phyloP scores from a whole-genome alignment of 352 stramenopile species.

The Albugo laibachii region DNA sequence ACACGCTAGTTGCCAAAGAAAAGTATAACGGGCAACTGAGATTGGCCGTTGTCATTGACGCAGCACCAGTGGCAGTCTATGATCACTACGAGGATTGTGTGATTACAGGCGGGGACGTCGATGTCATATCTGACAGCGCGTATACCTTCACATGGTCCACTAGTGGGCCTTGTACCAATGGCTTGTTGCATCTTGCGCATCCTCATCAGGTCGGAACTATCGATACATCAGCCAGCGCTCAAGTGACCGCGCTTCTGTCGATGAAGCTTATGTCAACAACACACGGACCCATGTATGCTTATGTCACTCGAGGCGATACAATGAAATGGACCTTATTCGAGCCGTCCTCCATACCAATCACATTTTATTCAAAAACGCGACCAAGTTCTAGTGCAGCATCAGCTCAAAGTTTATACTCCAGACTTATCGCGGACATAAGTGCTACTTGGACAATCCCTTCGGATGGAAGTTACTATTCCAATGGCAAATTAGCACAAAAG shows the following conservation, averaged over 20 bases:
- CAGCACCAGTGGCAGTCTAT: slow-evolving; percentile 17
- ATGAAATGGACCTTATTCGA: slow-evolving; percentile 13
- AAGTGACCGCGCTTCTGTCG: slow-evolving; percentile 23
- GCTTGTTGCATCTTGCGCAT: slow-evolving; percentile 47
- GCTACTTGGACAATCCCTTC: slow-evolving; percentile 21
- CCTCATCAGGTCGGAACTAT: slow-evolving; percentile 26
- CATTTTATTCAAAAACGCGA: slow-evolving; percentile 1
- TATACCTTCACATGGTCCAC: slow-evolving; percentile 44
- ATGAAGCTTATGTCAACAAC: not conserved
- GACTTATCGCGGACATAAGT: slow-evolving; percentile 30
- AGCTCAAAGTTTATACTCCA: slow-evolving; percentile 3
- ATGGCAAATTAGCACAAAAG: slow-evolving; percentile 60
- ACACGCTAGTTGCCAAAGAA: slow-evolving; percentile 18
- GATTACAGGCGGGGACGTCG: slow-evolving; percentile 25
- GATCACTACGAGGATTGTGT: slow-evolving; percentile 35
- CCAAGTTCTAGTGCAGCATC: not conserved
- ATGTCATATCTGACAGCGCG: slow-evolving; percentile 27
- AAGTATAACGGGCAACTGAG: slow-evolving; percentile 29
- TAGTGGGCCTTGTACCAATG: slow-evolving; percentile 22
- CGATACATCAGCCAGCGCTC: slow-evolving; percentile 28
- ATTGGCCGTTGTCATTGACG: slow-evolving; percentile 26
- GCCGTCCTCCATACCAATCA: not conserved
- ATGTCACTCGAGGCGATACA: slow-evolving; percentile 21
- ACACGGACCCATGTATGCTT: slow-evolving; percentile 18
- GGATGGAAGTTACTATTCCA: slow-evolving; percentile 47